phyloP scores from a whole-genome alignment of 1,139 yeast genomes.

The Meyerozyma carpophila region DNA sequence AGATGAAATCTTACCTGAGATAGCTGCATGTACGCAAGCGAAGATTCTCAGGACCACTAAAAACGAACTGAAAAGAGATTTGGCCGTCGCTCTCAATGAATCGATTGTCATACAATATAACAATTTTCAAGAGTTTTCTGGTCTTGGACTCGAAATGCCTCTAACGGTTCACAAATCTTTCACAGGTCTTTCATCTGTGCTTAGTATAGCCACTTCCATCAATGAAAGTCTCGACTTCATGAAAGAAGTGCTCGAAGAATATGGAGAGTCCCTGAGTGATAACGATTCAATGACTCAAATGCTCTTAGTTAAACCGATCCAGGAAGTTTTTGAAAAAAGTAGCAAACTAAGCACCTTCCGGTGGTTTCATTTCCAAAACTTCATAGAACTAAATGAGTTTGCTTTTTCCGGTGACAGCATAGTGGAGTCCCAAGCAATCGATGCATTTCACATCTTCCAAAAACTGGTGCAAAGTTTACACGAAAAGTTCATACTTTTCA shows the following conservation, averaged over 20 bases:
- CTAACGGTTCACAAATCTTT: background rate
- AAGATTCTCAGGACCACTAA: background rate
- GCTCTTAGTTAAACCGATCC: background rate
- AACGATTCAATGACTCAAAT: background rate
- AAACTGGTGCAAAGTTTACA: constrained; percentile 19
- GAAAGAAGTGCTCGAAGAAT: background rate
- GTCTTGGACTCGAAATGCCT: background rate
- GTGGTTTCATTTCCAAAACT: background rate
- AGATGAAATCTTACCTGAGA: background rate
- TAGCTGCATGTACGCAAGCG: background rate
- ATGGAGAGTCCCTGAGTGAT: background rate
- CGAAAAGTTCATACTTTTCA: constrained; percentile 29
- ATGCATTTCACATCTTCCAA: constrained; percentile 37
- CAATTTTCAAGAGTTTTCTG: background rate
- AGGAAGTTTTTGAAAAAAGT: background rate
- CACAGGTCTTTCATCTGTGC: background rate
- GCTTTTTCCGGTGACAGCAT: constrained; percentile 14
- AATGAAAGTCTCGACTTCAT: background rate
- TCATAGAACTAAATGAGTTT: constrained; percentile 3
- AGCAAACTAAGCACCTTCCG: background rate
- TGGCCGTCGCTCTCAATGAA: background rate
- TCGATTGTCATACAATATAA: background rate
- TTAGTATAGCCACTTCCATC: background rate
- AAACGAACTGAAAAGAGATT: background rate
- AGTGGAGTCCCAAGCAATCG: constrained; percentile 36